Conservation (phyloP, 192 early-diverging fungal genomes). For the Ambispora gerdemannii region DNA sequence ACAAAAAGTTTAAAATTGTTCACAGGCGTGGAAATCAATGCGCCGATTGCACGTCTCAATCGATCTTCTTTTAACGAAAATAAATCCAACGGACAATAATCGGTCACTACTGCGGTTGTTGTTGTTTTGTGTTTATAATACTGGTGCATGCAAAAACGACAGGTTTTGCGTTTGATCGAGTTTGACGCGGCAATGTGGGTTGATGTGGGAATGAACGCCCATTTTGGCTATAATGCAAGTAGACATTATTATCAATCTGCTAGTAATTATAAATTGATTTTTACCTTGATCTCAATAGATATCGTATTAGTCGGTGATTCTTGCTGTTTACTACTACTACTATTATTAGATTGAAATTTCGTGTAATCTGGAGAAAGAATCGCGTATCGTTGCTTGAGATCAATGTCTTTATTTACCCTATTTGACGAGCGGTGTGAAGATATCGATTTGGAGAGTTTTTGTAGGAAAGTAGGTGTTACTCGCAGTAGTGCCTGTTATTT, state of each 20-base stretch:
- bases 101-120: constrained; percentile 31
- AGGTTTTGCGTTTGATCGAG: constrained; percentile 54
- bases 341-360: constrained; percentile 3
- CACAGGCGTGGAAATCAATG: constrained; percentile 43
- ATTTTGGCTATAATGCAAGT: constrained; percentile 55
- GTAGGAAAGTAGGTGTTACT: constrained; percentile 42
- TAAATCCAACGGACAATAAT: constrained; percentile 72
- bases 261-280: neutral
- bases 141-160: constrained; percentile 79
- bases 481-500: constrained; percentile 34
- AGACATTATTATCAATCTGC: neutral
- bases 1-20: constrained; percentile 58
- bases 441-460: constrained; percentile 34
- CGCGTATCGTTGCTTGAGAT: constrained; percentile 41
- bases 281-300: constrained; percentile 57
- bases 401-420: constrained; percentile 46
- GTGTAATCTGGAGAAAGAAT: constrained; percentile 51
- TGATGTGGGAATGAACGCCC: constrained; percentile 63
- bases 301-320: constrained; percentile 8
- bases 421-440: constrained; percentile 40
- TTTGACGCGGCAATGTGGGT: constrained; percentile 34
- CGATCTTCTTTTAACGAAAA: constrained; percentile 41
- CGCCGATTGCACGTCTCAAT: constrained; percentile 39
- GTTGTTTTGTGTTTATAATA: constrained; percentile 43
- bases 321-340: too few species aligned